Percentiles rank a stretch among this genome's conserved stretches.
These are phyloP conservation scores for Isoetes taiwanensis DNA, from an alignment of 75 land plant species.

Conservation along the genomic window DNA sequence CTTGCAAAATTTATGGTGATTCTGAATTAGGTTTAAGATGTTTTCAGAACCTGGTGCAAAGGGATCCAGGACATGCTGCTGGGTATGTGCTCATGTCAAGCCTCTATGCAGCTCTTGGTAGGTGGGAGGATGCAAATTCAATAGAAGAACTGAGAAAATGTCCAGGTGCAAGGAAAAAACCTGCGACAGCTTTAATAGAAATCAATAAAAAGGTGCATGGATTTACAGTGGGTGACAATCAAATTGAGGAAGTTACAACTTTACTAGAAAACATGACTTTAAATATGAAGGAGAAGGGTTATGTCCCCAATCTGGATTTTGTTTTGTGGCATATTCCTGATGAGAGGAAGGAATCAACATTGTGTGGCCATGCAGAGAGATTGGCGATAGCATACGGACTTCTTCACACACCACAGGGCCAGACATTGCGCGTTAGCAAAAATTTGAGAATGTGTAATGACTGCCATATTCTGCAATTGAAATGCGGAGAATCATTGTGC, in stretches of 20 bases:
- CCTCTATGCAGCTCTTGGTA: neutral
- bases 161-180: neutral
- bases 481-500: constrained; percentile 36
- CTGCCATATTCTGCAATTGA: constrained; percentile 42
- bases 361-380: constrained; percentile 45
- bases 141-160: neutral
- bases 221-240: constrained; percentile 24
- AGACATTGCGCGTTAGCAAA: constrained; percentile 34
- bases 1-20: neutral
- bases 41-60: neutral
- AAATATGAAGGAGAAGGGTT: constrained; percentile 32
- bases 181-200: neutral
- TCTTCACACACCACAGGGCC: constrained; percentile 22
- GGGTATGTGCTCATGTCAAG: constrained; percentile 1
- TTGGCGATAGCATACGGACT: constrained; percentile 45
- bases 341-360: constrained; percentile 39
- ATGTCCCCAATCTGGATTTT: constrained; percentile 25
- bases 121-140: neutral
- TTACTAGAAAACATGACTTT: constrained; percentile 27
- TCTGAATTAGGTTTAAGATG: neutral
- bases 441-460: constrained; percentile 49
- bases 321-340: constrained; percentile 41
- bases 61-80: neutral
- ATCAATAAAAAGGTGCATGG: constrained; percentile 14
- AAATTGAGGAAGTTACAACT: constrained; percentile 22